These are phyloP conservation scores for Coemansia sp. DNA, from an alignment of 192 early-diverging fungal genomes.

Conservation along the genomic window DNA sequence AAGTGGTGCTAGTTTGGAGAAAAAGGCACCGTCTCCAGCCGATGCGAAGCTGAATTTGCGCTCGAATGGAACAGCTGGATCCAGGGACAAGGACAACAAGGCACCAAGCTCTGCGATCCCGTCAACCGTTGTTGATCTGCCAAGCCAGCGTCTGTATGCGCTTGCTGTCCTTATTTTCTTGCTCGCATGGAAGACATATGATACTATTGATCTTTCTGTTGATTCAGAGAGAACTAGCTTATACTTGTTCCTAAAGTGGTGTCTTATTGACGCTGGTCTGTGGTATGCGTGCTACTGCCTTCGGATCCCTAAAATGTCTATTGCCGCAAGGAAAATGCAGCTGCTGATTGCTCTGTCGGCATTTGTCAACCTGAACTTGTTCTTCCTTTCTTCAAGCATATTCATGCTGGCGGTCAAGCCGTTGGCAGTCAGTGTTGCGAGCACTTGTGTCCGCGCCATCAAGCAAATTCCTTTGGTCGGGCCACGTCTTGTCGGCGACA, in stretches of 20 bases:
- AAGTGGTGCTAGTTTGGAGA: not conserved
- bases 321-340: conserved; percentile 14
- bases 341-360: conserved; percentile 14
- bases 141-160: conserved; percentile 48
- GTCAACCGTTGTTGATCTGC: conserved; percentile 29
- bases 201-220: conserved; percentile 20
- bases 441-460: conserved; percentile 39
- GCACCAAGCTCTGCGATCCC: conserved; percentile 36
- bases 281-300: conserved; percentile 36
- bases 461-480: conserved; percentile 42
- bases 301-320: conserved; percentile 27
- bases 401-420: conserved; percentile 45
- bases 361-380: conserved; percentile 43
- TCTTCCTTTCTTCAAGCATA: conserved; percentile 39
- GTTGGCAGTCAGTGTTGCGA: conserved; percentile 30
- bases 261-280: conserved; percentile 24
- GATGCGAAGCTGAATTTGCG: not conserved
- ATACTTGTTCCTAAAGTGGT: conserved; percentile 45
- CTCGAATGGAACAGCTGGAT: not conserved
- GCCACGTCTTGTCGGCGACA: conserved; percentile 48
- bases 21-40: conserved; percentile 7
- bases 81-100: conserved; percentile 1
- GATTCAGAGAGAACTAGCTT: conserved; percentile 18
- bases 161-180: conserved; percentile 20
- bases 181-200: conserved; percentile 45